Percentiles rank a stretch among this genome's conserved stretches.
Conservation (phyloP, 2,329 filamentous ascomycete species). For the Aspergillus sp. region DNA sequence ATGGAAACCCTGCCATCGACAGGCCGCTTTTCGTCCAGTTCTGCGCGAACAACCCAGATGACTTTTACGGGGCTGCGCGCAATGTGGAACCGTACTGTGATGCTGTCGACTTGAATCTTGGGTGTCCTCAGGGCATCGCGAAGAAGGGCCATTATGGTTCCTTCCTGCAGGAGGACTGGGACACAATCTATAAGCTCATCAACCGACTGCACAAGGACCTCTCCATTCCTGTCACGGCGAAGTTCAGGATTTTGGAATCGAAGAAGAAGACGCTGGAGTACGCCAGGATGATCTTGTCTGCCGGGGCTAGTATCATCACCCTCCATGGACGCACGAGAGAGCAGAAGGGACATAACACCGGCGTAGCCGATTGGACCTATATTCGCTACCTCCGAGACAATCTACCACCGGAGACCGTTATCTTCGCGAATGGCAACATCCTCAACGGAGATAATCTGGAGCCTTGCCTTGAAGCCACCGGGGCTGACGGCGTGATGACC, state of each 20-base stretch:
- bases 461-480: conserved; percentile 68
- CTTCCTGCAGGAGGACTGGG: conserved; percentile 89
- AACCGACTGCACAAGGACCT: conserved; percentile 71
- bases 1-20: conserved; percentile 77
- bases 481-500: conserved; percentile 88
- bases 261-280: conserved; percentile 81
- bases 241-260: conserved; percentile 83
- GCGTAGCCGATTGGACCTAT: conserved; percentile 82
- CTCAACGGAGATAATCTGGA: conserved; percentile 70
- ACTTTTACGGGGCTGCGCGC: conserved; percentile 55
- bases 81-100: conserved; percentile 81
- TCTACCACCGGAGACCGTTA: conserved; percentile 75
- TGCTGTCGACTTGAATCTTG: conserved; percentile 88
- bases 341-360: conserved; percentile 93
- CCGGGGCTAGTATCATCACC: conserved; percentile 86
- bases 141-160: conserved; percentile 83
- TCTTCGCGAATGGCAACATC: conserved; percentile 96
- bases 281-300: conserved; percentile 73
- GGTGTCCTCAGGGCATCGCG: conserved; percentile 93
- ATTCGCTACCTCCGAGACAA: conserved; percentile 74
- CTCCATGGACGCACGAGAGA: conserved; percentile 83
- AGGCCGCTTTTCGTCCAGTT: conserved; percentile 93
- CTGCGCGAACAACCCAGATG: conserved; percentile 51
- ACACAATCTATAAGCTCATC: conserved; percentile 72
- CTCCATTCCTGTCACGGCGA: conserved; percentile 79